Base-by-base conservation (phyloP, 257 asterid species). In the Ilex aquifolium region DNA sequence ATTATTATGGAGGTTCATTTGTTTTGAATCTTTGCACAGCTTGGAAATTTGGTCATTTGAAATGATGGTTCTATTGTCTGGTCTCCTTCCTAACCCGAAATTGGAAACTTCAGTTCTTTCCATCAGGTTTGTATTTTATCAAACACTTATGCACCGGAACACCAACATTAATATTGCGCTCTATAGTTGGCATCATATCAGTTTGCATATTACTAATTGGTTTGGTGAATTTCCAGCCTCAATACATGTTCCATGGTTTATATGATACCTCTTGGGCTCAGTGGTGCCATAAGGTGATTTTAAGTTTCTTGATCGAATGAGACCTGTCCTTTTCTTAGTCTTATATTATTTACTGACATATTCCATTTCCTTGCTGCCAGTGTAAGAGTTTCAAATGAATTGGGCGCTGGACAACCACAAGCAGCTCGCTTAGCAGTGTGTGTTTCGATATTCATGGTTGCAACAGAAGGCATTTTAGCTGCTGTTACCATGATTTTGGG, bases 31-130 rank as follows among this genome's bases (percentile, higher is more conserved):
- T 59, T 60, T 14, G 44, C 52, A 61, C 84, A 87, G 88, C 72
- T 75, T 84, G 79, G 95, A 87, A 82, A 75, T 78, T 27, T 87
- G 93, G 95, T 87, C 92, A 0, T 87, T 84, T 15, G 93, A 82
- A 68, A 77, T 84, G 65, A 87, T 82, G 95, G 93, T 87, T 53
- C 69, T 87, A 32, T 78, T 84, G n/a, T 75, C 93, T 13, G 95
- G 95, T 3, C 86, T 80, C 64, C 88, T 87, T 7, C 93, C 93
- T 0, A 78, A 87, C 72, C 95, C 92, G 5, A 80, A 85, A 7
- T 61, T 87, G 40, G 95, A 87, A 69, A 84, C 95, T 0, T 87
- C 95, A 0, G 92, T 82, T 73, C 84, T 87, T 13, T 87, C 92
- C 3, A 87, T 87, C 72, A 82, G 85, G 93, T 80, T 21, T 21